These are phyloP conservation scores for Boletus edulis DNA, from an alignment of 768 basidiomycete species.

Conservation along the genomic window DNA sequence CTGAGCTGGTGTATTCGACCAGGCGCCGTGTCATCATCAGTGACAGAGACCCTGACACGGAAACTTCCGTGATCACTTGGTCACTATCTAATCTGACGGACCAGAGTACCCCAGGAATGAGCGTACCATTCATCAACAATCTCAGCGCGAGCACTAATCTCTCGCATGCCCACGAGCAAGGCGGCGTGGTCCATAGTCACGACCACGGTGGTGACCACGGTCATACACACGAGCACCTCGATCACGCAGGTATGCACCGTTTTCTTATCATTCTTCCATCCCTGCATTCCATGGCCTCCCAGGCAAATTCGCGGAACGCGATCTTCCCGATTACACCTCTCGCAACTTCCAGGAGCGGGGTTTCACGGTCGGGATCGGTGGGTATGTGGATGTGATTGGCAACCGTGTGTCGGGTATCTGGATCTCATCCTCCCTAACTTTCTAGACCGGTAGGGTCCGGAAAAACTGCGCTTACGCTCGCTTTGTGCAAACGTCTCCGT, in stretches of 20 bases:
- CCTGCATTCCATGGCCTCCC: not conserved
- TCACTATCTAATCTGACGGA: constrained; percentile 5
- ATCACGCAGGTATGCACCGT: constrained; percentile 67
- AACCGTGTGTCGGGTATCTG: not conserved
- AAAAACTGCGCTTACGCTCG: constrained; percentile 92
- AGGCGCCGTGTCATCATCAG: constrained; percentile 34
- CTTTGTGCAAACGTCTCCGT: constrained; percentile 79
- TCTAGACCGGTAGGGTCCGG: constrained; percentile 94
- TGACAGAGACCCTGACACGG: constrained; percentile 1
- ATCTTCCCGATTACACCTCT: constrained; percentile 81
- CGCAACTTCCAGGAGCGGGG: constrained; percentile 91
- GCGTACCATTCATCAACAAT: constrained; percentile 74
- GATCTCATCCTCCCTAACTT: not conserved
- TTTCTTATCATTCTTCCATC: not conserved
- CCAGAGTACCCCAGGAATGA: constrained; percentile 37
- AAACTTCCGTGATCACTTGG: constrained; percentile 3
- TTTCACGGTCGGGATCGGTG: constrained; percentile 97
- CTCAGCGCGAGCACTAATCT: constrained; percentile 41
- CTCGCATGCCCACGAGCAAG: constrained; percentile 52
- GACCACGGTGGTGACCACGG: constrained; percentile 78
- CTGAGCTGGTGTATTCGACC: constrained; percentile 51
- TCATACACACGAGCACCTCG: constrained; percentile 92
- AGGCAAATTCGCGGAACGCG: constrained; percentile 93
- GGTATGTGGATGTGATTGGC: constrained; percentile 50
- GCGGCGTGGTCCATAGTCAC: constrained; percentile 41